Evolutionary conservation across 1,284 basidiomycete species (phyloP), one percentile per base, ranked within the genome.

Genomic region (Puccinia triticina): DNA sequence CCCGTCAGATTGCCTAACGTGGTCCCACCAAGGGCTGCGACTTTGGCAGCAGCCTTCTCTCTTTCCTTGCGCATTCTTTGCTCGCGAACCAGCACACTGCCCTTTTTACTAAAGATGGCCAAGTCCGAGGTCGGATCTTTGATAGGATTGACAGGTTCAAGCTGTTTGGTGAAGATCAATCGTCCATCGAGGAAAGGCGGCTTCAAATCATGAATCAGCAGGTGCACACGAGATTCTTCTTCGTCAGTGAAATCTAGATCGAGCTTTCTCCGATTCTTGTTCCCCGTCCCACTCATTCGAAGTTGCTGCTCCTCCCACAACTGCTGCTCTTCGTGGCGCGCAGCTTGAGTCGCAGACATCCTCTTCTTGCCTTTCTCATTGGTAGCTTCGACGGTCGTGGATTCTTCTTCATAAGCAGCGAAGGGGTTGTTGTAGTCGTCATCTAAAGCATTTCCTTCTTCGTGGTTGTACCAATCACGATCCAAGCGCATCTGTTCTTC

Each of bases 281-380:
- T 93, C 12, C 79, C 79, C 21, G 98, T 92, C 85, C 97, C 97
- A 18, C 96, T 98, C 0, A 94, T 95, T 16, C 95, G 90, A 92
- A 99, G 94, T 86, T 96, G 93, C 86, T 99, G 98, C 10, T 93
- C 93, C 89, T 99, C 97, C 97, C 97, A 99, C 0, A 96, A 89
- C 85, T 99, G 96, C 85, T 96, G 96, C 87, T 99, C 97, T 32
- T 94, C 94, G 85, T 98, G 98, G 78, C 86, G 85, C 48, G 85
- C 85, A 29, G 86, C 86, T 84, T 87, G 86, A 3, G 85, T 84
- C 12, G 86, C 86, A 0, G 86, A 57, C 61, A 82, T 69, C 29
- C 80, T 72, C 85, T 69, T 82, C 53, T 82, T 75, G 26, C 80
- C 72, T 18, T 75, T 82, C 34, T 82, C 76, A 74, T 57, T 64